Base-by-base conservation (phyloP, 2,329 filamentous ascomycete genomes). In the Colletotrichum aenigma region DNA sequence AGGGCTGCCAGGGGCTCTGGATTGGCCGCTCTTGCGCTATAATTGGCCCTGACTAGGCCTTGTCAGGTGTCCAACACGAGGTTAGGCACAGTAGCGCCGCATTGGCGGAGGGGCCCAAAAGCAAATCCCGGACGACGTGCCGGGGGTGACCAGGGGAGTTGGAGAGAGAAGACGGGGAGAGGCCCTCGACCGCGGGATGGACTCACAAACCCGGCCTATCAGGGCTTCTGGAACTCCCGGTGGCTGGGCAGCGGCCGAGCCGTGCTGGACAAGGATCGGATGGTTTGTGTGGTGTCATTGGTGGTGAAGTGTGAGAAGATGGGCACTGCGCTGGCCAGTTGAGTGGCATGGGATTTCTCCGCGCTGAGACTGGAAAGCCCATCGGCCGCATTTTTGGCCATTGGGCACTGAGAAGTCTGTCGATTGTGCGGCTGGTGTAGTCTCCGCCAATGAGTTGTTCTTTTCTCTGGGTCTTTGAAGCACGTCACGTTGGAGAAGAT, bases 71-170 rank as follows among this genome's bases (percentile, higher is more conserved):
- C 21, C 74, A 76, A 76, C 74, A 76, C 74, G 74, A 76, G 74
- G 64, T 74, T 36, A 30, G 70, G 58, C 58, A 76, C 70, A 76
- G 74, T 76, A 76, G 74, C 70, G 70, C 56, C 56, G 70, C 70
- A 74, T 73, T 75, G 70, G 70, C 70, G 43, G 72, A 48, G 55
- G 73, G 61, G 64, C 43, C 34, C 32, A 62, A 67, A 64, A 60
- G 38, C 60, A 73, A 64, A 75, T 62, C 70, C 73, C 58, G 64
- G 72, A 21, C 60, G 26, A 34, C 6, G 21, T 75, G 34, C 32
- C 64, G 38, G 38, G 56, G 32, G 36, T 7, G 1, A 43, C n/a
- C 56, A 43, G 48, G 24, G 60, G 60, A 48, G 38, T 48, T 48
- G 38, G 18, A n/a, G 38, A 48, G 18, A 4, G n/a, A 52, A 52